Conservation (phyloP, 2,329 filamentous ascomycete species). For the Hypoxylon sp. region DNA sequence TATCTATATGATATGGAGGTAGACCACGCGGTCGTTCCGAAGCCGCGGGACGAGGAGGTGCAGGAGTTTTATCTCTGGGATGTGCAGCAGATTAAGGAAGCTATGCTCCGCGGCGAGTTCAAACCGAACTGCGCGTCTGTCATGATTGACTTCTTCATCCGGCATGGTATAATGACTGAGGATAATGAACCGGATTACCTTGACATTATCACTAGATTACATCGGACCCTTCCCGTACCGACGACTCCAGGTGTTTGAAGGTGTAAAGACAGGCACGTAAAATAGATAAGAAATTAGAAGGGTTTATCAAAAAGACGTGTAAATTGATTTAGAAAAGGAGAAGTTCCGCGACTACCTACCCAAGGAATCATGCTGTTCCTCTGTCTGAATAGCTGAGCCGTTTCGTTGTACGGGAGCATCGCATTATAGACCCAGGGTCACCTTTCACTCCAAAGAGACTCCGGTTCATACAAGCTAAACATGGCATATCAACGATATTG, state of each 20-base stretch:
- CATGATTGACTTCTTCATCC: slow-evolving; percentile 78
- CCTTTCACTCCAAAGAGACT: not conserved
- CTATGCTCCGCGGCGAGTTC: slow-evolving; percentile 73
- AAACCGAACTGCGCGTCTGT: slow-evolving; percentile 80
- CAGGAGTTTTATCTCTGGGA: slow-evolving; percentile 68
- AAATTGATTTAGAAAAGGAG: not conserved
- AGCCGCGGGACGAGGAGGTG: slow-evolving; percentile 75
- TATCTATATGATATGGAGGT: slow-evolving; percentile 81
- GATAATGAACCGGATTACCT: slow-evolving; percentile 77
- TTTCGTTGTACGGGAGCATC: not conserved
- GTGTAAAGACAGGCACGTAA: not conserved
- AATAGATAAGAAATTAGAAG: not conserved
- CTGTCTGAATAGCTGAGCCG: not conserved
- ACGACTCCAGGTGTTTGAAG: slow-evolving; percentile 14
- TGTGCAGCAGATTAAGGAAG: slow-evolving; percentile 66
- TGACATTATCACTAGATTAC: slow-evolving; percentile 65
- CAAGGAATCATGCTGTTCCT: not conserved
- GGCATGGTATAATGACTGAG: slow-evolving; percentile 75
- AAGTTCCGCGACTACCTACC: not conserved
- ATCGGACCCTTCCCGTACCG: slow-evolving; percentile 49
- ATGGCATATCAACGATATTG: slow-evolving; percentile 7
- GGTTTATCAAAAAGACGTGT: not conserved
- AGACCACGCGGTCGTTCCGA: slow-evolving; percentile 64
- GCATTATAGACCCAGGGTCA: not conserved
- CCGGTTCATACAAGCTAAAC: not conserved